A percentile compares a stretch with the other conserved stretches of the same genome.
Evolutionary conservation across 345 rosid genomes (phyloP).

Genomic region (Eutrema japonicum): DNA sequence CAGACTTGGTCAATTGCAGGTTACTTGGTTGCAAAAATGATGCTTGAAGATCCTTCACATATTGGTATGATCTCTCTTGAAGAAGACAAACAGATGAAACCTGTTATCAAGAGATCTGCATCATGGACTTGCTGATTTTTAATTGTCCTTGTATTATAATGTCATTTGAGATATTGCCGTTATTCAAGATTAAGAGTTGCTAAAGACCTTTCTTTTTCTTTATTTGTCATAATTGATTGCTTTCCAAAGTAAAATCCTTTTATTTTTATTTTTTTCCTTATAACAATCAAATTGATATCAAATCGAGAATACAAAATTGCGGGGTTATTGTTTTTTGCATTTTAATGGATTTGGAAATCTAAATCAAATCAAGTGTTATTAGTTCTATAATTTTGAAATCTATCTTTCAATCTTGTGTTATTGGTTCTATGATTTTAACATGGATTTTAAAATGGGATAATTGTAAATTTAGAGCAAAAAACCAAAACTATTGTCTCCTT

Average conservation of each 20-base stretch:
- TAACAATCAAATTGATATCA: too few species aligned
- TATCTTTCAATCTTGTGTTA: too few species aligned
- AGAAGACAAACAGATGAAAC: slow-evolving; percentile 71
- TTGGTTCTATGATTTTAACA: too few species aligned
- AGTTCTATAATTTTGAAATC: too few species aligned
- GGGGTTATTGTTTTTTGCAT: too few species aligned
- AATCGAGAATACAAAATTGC: too few species aligned
- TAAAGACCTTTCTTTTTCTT: background rate
- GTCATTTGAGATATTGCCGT: slow-evolving; percentile 13
- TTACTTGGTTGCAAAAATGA: slow-evolving; percentile 69
- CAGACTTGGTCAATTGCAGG: slow-evolving; percentile 79
- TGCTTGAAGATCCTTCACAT: slow-evolving; percentile 75
- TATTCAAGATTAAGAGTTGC: slow-evolving; percentile 14
- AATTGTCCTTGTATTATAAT: background rate
- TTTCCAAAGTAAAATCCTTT: background rate
- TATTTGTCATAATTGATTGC: slow-evolving; percentile 5
- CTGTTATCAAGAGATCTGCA: slow-evolving; percentile 59
- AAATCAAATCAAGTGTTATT: too few species aligned
- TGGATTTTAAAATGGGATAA: too few species aligned
- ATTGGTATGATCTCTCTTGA: slow-evolving; percentile 65
- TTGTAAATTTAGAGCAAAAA: too few species aligned
- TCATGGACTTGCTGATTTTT: slow-evolving; percentile 59
- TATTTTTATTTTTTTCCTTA: too few species aligned
- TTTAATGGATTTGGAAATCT: too few species aligned
- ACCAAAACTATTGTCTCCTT: too few species aligned